Base-by-base conservation (phyloP, 2,329 filamentous ascomycete genomes). In the Hypoxylon sp. region DNA sequence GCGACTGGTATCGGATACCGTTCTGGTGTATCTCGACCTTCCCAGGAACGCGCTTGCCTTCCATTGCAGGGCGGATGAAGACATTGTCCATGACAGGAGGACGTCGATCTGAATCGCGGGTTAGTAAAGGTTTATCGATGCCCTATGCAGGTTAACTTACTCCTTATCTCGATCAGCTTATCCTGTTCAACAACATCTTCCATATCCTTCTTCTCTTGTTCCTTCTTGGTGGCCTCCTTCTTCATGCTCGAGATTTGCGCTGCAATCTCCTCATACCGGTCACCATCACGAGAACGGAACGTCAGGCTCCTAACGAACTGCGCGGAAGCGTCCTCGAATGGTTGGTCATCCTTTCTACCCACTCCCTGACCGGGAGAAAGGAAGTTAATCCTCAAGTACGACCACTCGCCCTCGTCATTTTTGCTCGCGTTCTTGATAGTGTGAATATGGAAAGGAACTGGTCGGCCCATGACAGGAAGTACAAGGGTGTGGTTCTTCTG, bases 361-460 rank as follows among this genome's bases (percentile, higher is more conserved):
- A 99, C 96, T 85, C 96, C 96, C 80, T 99, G 96, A 54, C 96
- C 96, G 6, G 97, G 96, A 2, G 95, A 98, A 11, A 99, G 85
- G 79, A 99, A 97, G 82, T 99, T 99, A 85, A 99, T 95, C 71
- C 97, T 91, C 35, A 99, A 85, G 78, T 96, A 98, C 0, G 94
- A 92, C 82, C 93, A 98, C 70, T 97, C 94, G 53, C 93, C 93
- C 80, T 99, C 96, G 71, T 97, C 94, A 72, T 93, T 98, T 81
- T 97, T 97, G 83, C 95, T 98, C 21, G 95, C 96, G 78, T 98
- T 99, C 82, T 99, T 99, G 86, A 99, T 97, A 2, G 97, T 98
- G 78, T 89, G 88, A 75, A 99, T 98, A 80, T 99, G 97, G 84
- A 98, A 99, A 0, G 96, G 96, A 27, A 99, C 96, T 0, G 96